Base-by-base conservation (phyloP, 192 early-diverging fungal genomes). In the Gigaspora rosea region DNA sequence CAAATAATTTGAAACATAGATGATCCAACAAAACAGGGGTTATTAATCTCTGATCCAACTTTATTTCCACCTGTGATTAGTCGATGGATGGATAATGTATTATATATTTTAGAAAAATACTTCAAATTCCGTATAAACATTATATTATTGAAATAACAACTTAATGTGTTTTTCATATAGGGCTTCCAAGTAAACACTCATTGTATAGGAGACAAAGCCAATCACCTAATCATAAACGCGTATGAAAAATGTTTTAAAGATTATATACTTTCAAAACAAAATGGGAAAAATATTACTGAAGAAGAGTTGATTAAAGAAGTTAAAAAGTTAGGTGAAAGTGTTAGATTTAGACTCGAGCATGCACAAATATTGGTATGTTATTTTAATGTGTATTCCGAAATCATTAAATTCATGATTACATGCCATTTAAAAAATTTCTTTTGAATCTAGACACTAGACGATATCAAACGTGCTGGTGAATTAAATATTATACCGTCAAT, bases 121-220 rank as follows among this genome's bases (percentile, higher is more conserved):
- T 41, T 16, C 49, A n/a, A 15, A 32, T 6, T 51, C 12, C 49
- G 8, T n/a, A 48, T 22, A 46, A 16, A 10, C 7, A 22, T 54
- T 27, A 2, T n/a, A 41, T 66, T 10, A 33, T 51, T 62, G 20
- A n/a, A 75, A 74, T 22, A 51, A 76, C 62, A 7, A 32, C 22
- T 46, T 33, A 49, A 33, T 36, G n/a, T 72, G 8, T 59, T 73
- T 32, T 76, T 47, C 7, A 20, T 22, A 32, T 71, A 88, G 82
- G 85, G 83, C 16, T 89, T 80, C 50, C 88, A 90, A 80, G 87
- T 87, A 16, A 83, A 83, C 79, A 76, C 83, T 1, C 88, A 90
- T 72, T 81, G 81, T 69, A 88, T 90, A 48, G 89, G 89, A 15
- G 89, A 90, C 72, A 78, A 52, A 20, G 89, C 88, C 46, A 90